Evolutionary conservation across 2,329 filamentous ascomycete species (phyloP), one percentile per base, ranked within the genome.

Genomic region (Aspergillus fumigatiaffinis): DNA sequence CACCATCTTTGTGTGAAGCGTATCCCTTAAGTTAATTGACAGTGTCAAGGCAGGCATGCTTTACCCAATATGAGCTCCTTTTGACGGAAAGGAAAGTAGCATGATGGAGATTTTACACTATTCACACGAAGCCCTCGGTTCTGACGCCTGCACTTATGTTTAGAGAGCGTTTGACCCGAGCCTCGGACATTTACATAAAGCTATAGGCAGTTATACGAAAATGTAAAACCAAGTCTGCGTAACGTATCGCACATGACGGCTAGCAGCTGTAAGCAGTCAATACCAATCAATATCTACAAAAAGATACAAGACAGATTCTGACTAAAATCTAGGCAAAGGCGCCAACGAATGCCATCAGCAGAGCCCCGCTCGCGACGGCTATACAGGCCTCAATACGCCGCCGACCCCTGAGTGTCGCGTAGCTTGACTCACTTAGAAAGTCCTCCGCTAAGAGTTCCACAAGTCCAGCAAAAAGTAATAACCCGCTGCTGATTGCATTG

Each of bases 371-470:
- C 10, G 86, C 79, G 38, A 89, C 86, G 9, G 84, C 82, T 44
- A 77, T 73, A 71, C 85, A 88, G 55, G 86, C 86, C 66, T 88
- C 80, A 55, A 86, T 67, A 59, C 86, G 79, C 62, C 80, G 77
- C 66, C 77, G 79, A 6, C 86, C 86, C 55, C 76, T 79, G 53
- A 89, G 71, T 23, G 78, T 79, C 50, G 80, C 76, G 72, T 88
- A 89, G 63, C 86, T 88, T 58, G 81, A 78, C 61, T 88, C 85
- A 65, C 83, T 87, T 60, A 89, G 68, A 65, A 95, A 95, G 66
- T 96, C 91, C 73, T 95, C 91, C 0, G 90, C 89, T 50, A 96
- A 80, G 21, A 96, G 80, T 75, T 96, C 90, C 3, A 95, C 91
- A 47, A 96, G 77, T 0, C 90, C 90, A 0, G 91, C 91, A 70